These are phyloP conservation scores for Thalassiosira mediterranea DNA, from an alignment of 352 stramenopile species.

Conservation along the genomic window DNA sequence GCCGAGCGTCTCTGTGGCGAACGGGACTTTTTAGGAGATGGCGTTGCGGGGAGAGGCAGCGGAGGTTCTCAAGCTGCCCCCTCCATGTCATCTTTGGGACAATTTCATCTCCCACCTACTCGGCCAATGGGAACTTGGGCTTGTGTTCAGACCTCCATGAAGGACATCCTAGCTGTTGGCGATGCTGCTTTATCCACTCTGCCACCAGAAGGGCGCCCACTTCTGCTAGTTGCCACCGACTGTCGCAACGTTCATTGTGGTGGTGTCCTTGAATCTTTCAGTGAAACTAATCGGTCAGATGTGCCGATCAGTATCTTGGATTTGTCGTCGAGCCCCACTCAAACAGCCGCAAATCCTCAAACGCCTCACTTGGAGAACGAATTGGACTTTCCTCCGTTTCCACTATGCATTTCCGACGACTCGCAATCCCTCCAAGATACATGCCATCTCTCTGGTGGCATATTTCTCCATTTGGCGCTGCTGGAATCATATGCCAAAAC, in stretches of 20 bases:
- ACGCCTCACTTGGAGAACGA: background rate
- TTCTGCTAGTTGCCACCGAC: constrained; percentile 74
- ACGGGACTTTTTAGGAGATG: constrained; percentile 42
- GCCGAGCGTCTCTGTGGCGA: constrained; percentile 58
- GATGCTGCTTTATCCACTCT: constrained; percentile 75
- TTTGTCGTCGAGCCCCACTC: constrained; percentile 48
- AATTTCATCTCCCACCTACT: constrained; percentile 25
- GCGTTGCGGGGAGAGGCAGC: constrained; percentile 20
- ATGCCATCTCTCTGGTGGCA: constrained; percentile 63
- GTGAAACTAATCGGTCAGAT: constrained; percentile 62
- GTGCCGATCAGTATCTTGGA: constrained; percentile 73
- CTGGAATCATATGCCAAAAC: constrained; percentile 55
- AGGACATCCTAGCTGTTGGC: constrained; percentile 70
- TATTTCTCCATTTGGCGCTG: constrained; percentile 65
- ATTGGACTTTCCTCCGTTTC: constrained; percentile 34
- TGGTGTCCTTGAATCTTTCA: constrained; percentile 66
- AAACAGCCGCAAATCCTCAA: background rate
- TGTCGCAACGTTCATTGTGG: constrained; percentile 72
- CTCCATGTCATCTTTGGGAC: constrained; percentile 35
- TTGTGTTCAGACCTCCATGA: constrained; percentile 60
- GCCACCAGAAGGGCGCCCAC: constrained; percentile 65
- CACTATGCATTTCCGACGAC: constrained; percentile 74
- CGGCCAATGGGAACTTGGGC: constrained; percentile 22
- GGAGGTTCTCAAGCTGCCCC: constrained; percentile 5
- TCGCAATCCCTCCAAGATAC: constrained; percentile 59